A percentile compares a stretch with the other conserved stretches of the same genome.
Conservation (phyloP, 2,329 filamentous ascomycete species). For the Arthrobotrys iridis region DNA sequence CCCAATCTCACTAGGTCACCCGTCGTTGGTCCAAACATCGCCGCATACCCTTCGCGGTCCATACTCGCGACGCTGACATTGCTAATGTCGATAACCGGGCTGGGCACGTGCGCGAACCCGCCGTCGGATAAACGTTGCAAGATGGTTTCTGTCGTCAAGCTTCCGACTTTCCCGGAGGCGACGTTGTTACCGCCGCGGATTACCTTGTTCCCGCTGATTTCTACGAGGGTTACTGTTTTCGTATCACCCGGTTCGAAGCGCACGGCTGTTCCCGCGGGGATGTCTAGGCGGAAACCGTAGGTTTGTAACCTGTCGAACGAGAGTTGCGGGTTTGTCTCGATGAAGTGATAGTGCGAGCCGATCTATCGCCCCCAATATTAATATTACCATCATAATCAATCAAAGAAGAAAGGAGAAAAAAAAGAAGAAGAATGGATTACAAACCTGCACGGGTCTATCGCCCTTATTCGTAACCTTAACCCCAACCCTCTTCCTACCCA, state of each 20-base stretch:
- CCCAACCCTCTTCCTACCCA: slow-evolving; percentile 76
- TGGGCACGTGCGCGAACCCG: slow-evolving; percentile 80
- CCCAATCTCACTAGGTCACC: slow-evolving; percentile 86
- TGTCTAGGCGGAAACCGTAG: slow-evolving; percentile 87
- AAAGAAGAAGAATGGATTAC: slow-evolving; percentile 41
- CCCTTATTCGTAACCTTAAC: slow-evolving; percentile 85
- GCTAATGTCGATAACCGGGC: slow-evolving; percentile 69
- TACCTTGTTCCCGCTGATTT: slow-evolving; percentile 81
- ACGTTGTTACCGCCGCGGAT: slow-evolving; percentile 87
- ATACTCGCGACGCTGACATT: slow-evolving; percentile 70
- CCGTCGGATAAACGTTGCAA: slow-evolving; percentile 76
- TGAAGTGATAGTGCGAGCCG: slow-evolving; percentile 94
- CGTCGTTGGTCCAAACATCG: slow-evolving; percentile 92
- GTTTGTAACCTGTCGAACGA: slow-evolving; percentile 84
- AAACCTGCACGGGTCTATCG: slow-evolving; percentile 86
- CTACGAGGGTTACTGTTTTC: slow-evolving; percentile 87
- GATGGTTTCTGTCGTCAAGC: slow-evolving; percentile 71
- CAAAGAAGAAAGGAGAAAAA: background rate
- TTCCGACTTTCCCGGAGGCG: slow-evolving; percentile 76
- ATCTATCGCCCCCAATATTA: slow-evolving; percentile 63
- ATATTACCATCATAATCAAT: background rate
- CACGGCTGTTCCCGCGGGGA: slow-evolving; percentile 88
- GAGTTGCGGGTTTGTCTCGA: slow-evolving; percentile 90
- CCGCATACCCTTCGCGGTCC: slow-evolving; percentile 79
- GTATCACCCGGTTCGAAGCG: slow-evolving; percentile 93